Evolutionary conservation across 2,329 filamentous ascomycete genomes (phyloP), one percentile per base, ranked within the genome.

Genomic region (Fusarium udum): DNA sequence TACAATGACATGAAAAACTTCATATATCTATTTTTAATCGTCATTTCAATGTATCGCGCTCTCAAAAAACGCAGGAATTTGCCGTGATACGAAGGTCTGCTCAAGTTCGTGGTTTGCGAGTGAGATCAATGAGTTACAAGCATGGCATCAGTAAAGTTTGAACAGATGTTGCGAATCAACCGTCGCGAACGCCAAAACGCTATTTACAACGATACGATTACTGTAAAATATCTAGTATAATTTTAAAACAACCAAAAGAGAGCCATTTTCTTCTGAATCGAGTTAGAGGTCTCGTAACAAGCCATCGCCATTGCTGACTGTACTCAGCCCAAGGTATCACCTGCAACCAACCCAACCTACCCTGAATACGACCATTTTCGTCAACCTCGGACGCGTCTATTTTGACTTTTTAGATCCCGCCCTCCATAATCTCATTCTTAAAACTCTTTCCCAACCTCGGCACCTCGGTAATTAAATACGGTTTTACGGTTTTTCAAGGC

Each of bases 371-470:
- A 53, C 7, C 37, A 46, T 36, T 15, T 26, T 22, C 26, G 39
- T 40, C 43, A 20, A 24, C 45, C 13, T 26, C 24, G 24, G 37
- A 45, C 31, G 36, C 43, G 32, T 34, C 32, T 45, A 56, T 45
- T 31, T 51, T n/a, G 58, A 28, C 20, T 22, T 28, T 18, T 69
- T 43, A 39, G 64, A 52, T 52, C 39, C 52, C 55, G 42, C 31
- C 9, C 13, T 13, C 22, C 34, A 32, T 48, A 42, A 49, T 48
- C 26, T 43, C 20, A 53, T 32, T 18, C 22, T 55, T 16, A 24
- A 51, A 51, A 51, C 18, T 61, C 24, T 45, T 34, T 34, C 45
- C 20, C 18, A 48, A 36, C 67, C 59, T 69, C 67, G 67, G 67
- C 40, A 46, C 16, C 36, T 59, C 67, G 51, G 58, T 28, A 20